phyloP scores from a whole-genome alignment of 441 rosid genomes.

The Populus trichocarpa region DNA sequence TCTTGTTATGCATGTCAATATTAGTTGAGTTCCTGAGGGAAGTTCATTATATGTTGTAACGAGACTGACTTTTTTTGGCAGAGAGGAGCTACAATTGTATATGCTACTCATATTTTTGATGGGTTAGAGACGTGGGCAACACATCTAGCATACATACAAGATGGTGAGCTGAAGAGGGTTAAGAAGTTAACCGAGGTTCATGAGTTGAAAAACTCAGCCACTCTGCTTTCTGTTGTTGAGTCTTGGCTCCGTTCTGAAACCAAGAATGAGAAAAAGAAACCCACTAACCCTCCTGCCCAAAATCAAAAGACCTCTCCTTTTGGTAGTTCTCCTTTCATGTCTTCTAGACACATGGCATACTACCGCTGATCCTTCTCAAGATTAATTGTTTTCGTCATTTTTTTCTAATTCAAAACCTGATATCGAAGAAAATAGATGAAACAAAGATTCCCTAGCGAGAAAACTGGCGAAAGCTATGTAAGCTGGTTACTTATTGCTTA shows the following conservation, averaged over 20 bases:
- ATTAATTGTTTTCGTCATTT: background rate
- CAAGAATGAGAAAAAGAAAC: constrained; percentile 56
- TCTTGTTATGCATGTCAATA: background rate
- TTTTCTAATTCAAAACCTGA: constrained; percentile 3
- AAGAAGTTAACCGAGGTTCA: constrained; percentile 51
- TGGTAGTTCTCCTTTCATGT: constrained; percentile 66
- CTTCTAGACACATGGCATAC: constrained; percentile 96
- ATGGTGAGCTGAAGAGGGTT: constrained; percentile 63
- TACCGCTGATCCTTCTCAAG: constrained; percentile 45
- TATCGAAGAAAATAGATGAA: background rate
- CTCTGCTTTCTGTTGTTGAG: constrained; percentile 82
- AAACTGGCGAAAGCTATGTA: background rate
- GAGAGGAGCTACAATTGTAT: constrained; percentile 86
- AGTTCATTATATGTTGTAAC: background rate
- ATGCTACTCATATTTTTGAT: constrained; percentile 91
- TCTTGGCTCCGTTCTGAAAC: constrained; percentile 88
- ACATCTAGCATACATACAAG: constrained; percentile 78
- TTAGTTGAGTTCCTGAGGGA: background rate
- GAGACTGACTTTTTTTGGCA: constrained; percentile 20
- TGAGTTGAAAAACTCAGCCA: constrained; percentile 60
- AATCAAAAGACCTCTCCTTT: constrained; percentile 37
- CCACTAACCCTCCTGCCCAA: constrained; percentile 30
- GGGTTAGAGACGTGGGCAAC: constrained; percentile 93
- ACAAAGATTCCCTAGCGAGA: background rate
- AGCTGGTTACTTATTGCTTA: background rate